These are phyloP conservation scores for Wickerhamomyces alni DNA, from an alignment of 805 yeast species.

Conservation along the genomic window DNA sequence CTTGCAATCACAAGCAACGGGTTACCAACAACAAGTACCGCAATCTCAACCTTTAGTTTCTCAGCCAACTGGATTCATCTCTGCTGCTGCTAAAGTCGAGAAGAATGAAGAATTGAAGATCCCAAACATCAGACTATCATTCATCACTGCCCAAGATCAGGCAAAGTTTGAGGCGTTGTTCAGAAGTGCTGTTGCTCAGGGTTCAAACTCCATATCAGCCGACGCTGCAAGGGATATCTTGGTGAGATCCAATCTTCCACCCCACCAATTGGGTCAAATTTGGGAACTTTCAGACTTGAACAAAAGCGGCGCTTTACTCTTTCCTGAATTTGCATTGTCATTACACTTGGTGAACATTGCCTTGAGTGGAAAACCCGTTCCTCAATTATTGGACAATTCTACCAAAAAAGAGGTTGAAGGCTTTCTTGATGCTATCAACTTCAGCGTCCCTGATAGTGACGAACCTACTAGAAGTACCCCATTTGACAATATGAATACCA, in stretches of 20 bases:
- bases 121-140: constrained; percentile 74
- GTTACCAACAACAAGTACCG: constrained; percentile 14
- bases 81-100: constrained; percentile 24
- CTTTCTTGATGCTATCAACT: constrained; percentile 83
- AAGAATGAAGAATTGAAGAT: constrained; percentile 57
- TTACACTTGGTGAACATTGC: constrained; percentile 80
- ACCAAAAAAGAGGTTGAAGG: constrained; percentile 81
- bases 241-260: constrained; percentile 71
- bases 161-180: constrained; percentile 80
- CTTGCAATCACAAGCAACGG: constrained; percentile 7
- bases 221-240: constrained; percentile 74
- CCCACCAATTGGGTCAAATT: constrained; percentile 71
- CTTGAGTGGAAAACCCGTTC: constrained; percentile 73
- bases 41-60: constrained; percentile 28
- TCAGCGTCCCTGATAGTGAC: constrained; percentile 64
- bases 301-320: constrained; percentile 75
- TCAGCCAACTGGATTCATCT: constrained; percentile 36
- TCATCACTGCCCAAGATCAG: constrained; percentile 82
- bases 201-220: constrained; percentile 49
- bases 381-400: constrained; percentile 62
- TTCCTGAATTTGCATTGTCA: constrained; percentile 92
- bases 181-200: constrained; percentile 62
- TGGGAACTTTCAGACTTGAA: constrained; percentile 92
- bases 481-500: constrained; percentile 28
- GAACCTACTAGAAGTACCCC: constrained; percentile 29